A percentile compares a stretch with the other conserved stretches of the same genome.
phyloP scores from a whole-genome alignment of 1,139 yeast genomes.

The Yamadazyma diospyri region DNA sequence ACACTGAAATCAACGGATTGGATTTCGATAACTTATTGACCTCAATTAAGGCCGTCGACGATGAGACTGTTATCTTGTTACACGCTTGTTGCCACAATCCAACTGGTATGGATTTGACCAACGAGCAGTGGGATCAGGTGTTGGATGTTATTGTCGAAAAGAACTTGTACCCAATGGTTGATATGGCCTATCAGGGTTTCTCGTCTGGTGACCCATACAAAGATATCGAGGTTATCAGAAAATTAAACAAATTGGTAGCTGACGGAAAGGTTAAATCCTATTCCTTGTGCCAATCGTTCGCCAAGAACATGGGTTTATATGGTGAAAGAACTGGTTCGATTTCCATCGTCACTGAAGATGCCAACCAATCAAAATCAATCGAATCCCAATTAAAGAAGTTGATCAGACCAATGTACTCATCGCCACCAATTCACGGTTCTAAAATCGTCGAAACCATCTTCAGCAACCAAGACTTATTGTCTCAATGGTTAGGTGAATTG shows the following conservation, averaged over 20 bases:
- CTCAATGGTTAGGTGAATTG: slow-evolving; percentile 79
- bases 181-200: slow-evolving; percentile 96
- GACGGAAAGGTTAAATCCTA: slow-evolving; percentile 49
- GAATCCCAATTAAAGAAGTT: slow-evolving; percentile 78
- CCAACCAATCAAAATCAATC: slow-evolving; percentile 44
- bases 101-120: slow-evolving; percentile 84
- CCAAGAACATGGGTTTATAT: slow-evolving; percentile 95
- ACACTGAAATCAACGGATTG: slow-evolving; percentile 49
- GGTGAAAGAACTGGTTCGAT: slow-evolving; percentile 96
- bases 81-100: slow-evolving; percentile 99
- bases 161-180: slow-evolving; percentile 81
- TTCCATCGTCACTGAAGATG: slow-evolving; percentile 53
- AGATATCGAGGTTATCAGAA: slow-evolving; percentile 49
- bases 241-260: slow-evolving; percentile 47
- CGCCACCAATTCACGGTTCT: slow-evolving; percentile 94
- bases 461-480: slow-evolving; percentile 55
- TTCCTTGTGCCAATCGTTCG: slow-evolving; percentile 85
- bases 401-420: slow-evolving; percentile 84
- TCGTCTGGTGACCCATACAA: slow-evolving; percentile 69
- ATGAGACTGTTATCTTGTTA: slow-evolving; percentile 65
- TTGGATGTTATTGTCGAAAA: slow-evolving; percentile 52
- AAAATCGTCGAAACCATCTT: slow-evolving; percentile 79
- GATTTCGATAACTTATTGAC: slow-evolving; percentile 49
- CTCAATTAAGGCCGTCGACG: slow-evolving; percentile 38
- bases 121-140: slow-evolving; percentile 79